Base-by-base conservation (phyloP, 148 eudicot species). In the Cornus kousa region DNA sequence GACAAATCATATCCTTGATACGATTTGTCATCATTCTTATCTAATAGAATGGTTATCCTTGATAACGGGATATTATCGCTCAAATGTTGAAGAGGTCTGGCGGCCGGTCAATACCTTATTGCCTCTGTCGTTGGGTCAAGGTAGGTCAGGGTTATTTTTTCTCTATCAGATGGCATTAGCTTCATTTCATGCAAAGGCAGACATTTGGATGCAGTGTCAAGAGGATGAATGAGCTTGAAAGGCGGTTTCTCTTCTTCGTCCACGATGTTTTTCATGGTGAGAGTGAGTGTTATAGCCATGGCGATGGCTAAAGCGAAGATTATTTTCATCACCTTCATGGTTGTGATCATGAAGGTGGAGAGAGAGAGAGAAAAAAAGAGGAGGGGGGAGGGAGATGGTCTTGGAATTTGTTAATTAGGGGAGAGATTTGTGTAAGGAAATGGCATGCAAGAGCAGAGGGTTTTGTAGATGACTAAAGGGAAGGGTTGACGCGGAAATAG, bases 401-500 rank as follows among this genome's bases (percentile, higher is more conserved):
- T 43, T 43, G 6, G 8, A 43, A 43, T 43, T 7, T 7, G 40
- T 70, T 4, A 23, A n/a, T 2, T 62, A 17, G 10, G 24, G 6
- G 17, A 35, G 64, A 13, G 57, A 39, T 59, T 57, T 8, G 59
- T 6, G 48, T 43, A 43, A 9, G 50, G 28, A 70, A 37, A 22
- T 65, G 71, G 43, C 5, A 57, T 43, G 80, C 17, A 50, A 37
- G 35, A 9, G 11, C 28, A 66, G 53, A 23, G 72, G 66, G 24
- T 74, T 74, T 86, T 78, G 77, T 82, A 74, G 85, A 68, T 37
- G 66, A 39, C 22, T 55, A 66, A 67, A 55, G 73, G 74, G 65
- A 40, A 31, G 76, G 66, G 90, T 82, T 89, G 90, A 89, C 92
- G 75, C 86, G n/a, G 50, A 68, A 80, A 74, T 43, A 32, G 77